These are phyloP conservation scores for Exophiala phaeomuriformis DNA, from an alignment of 2,329 filamentous ascomycete species.

Conservation along the genomic window DNA sequence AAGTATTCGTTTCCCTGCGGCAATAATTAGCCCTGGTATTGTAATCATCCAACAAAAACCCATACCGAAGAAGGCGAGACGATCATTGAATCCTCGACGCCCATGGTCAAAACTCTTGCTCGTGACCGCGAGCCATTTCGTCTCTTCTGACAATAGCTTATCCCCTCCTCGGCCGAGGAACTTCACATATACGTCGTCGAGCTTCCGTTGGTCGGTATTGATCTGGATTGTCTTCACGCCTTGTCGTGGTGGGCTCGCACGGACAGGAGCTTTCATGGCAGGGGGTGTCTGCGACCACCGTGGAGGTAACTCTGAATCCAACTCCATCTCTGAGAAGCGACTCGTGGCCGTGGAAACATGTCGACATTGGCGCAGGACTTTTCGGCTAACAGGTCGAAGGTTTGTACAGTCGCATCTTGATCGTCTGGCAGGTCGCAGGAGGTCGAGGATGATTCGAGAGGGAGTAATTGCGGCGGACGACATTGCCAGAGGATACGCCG, in stretches of 20 bases:
- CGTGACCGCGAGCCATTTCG: slow-evolving; percentile 94
- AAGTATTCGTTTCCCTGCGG: slow-evolving; percentile 55
- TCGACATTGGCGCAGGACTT: slow-evolving; percentile 12
- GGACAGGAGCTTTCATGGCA: slow-evolving; percentile 61
- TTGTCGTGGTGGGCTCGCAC: slow-evolving; percentile 29
- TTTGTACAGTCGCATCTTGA: slow-evolving; percentile 19
- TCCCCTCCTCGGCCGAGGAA: slow-evolving; percentile 69
- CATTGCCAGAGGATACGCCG: slow-evolving; percentile 5
- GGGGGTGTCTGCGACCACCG: slow-evolving; percentile 66
- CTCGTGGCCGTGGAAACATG: slow-evolving; percentile 20
- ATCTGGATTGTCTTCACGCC: slow-evolving; percentile 48
- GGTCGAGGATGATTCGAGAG: slow-evolving; percentile 16
- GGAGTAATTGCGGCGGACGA: slow-evolving; percentile 7
- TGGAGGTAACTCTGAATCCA: slow-evolving; percentile 34
- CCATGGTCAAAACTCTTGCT: slow-evolving; percentile 99
- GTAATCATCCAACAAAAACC: slow-evolving; percentile 1
- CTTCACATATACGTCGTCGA: slow-evolving; percentile 70
- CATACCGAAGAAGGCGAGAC: slow-evolving; percentile 79
- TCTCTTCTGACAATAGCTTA: slow-evolving; percentile 72
- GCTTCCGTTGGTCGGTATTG: slow-evolving; percentile 64
- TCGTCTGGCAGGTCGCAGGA: slow-evolving; percentile 13
- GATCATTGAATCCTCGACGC: slow-evolving; percentile 86
- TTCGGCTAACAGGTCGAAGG: slow-evolving; percentile 10
- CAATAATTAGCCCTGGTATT: not conserved
- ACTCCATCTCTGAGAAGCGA: slow-evolving; percentile 21